A percentile compares a stretch with the other conserved stretches of the same genome.
These are phyloP conservation scores for Colletotrichum camelliae DNA, from an alignment of 2,329 filamentous ascomycete species.

Conservation along the genomic window DNA sequence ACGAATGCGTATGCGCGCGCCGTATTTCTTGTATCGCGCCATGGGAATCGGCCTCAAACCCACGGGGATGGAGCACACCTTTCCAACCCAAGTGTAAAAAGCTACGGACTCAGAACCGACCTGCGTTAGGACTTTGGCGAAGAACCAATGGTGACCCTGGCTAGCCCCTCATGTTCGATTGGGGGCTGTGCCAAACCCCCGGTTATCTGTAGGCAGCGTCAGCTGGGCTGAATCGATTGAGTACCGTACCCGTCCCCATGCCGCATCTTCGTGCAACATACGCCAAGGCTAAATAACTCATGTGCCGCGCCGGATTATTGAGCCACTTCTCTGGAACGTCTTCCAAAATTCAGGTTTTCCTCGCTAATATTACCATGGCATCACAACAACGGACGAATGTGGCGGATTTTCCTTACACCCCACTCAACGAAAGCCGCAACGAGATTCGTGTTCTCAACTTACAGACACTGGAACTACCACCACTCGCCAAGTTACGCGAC, in stretches of 20 bases:
- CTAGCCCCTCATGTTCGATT: neutral
- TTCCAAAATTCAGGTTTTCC: neutral
- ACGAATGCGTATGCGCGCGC: neutral
- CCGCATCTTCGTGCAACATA: neutral
- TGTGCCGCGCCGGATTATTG: neutral
- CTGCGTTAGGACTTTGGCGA: neutral
- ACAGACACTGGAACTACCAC: neutral
- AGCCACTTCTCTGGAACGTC: neutral
- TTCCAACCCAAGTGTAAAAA: neutral
- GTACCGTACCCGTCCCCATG: neutral
- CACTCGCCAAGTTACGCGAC: neutral
- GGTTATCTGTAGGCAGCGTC: neutral
- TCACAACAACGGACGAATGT: neutral
- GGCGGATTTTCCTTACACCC: neutral
- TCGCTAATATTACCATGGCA: neutral
- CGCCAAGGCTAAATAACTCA: neutral
- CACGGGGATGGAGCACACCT: neutral
- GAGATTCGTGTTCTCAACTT: constrained; percentile 10
- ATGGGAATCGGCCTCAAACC: neutral
- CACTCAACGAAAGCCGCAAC: neutral
- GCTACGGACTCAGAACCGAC: neutral
- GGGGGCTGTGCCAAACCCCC: neutral
- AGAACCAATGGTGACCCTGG: neutral
- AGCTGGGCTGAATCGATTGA: neutral
- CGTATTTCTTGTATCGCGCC: neutral